Percentiles rank a stretch among this genome's conserved stretches.
phyloP scores from a whole-genome alignment of 2,329 filamentous ascomycete species.

The Pseudogymnoascus sp. region DNA sequence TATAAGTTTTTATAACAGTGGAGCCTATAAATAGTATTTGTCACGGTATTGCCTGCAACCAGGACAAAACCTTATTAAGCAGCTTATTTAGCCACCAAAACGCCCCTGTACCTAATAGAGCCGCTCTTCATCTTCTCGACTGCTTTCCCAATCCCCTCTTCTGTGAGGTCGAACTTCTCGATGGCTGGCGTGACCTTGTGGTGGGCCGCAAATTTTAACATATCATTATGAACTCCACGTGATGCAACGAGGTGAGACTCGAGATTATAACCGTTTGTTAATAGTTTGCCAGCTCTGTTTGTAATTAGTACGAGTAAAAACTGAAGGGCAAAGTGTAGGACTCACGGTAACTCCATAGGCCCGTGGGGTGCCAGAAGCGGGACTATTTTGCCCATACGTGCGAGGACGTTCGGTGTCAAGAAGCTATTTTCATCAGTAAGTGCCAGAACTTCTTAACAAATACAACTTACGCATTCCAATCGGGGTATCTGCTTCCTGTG shows the following conservation, averaged over 20 bases:
- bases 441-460: neutral
- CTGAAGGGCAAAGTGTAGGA: neutral
- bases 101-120: conserved; percentile 18
- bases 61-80: neutral
- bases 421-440: conserved; percentile 6
- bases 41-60: neutral
- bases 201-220: conserved; percentile 18
- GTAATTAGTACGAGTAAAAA: neutral
- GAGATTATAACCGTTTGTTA: conserved; percentile 17
- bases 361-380: conserved; percentile 31
- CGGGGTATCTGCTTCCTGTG: conserved; percentile 25
- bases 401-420: conserved; percentile 28
- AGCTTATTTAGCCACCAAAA: conserved; percentile 11
- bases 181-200: conserved; percentile 15
- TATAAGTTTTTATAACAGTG: neutral
- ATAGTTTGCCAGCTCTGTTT: conserved; percentile 8
- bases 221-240: conserved; percentile 15
- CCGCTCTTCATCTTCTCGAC: conserved; percentile 17
- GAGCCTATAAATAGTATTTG: neutral
- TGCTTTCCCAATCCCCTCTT: conserved; percentile 13
- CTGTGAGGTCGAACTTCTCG: conserved; percentile 16
- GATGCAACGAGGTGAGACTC: conserved; percentile 15
- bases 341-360: conserved; percentile 17
- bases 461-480: conserved; percentile 28
- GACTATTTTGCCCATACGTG: conserved; percentile 40